phyloP scores from a whole-genome alignment of 2,329 filamentous ascomycete species.

The Tolypocladium cylindrosporum region DNA sequence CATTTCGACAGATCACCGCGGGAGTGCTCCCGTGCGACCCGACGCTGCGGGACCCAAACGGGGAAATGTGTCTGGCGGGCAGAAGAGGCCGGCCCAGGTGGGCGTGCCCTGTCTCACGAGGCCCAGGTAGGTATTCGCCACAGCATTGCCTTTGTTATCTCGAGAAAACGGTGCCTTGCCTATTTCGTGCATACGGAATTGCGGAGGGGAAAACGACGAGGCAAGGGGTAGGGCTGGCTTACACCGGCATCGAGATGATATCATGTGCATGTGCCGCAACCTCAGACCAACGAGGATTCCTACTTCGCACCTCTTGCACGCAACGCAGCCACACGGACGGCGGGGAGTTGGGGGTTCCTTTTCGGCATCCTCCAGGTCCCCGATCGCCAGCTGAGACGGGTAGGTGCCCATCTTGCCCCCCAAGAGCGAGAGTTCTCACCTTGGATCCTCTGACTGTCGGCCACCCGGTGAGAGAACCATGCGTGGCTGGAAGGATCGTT shows the following conservation, averaged over 20 bases:
- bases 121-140: not conserved
- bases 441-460: not conserved
- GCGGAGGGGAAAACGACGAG: not conserved
- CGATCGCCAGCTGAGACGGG: not conserved
- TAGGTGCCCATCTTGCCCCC: not conserved
- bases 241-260: not conserved
- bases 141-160: conserved; percentile 9
- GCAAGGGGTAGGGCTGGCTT: not conserved
- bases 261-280: not conserved
- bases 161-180: conserved; percentile 11
- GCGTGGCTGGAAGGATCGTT: not conserved
- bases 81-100: not conserved
- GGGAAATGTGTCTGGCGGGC: not conserved
- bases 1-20: not conserved
- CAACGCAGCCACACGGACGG: not conserved
- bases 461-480: not conserved
- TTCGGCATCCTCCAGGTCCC: not conserved
- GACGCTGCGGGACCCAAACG: not conserved
- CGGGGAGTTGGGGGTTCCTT: not conserved
- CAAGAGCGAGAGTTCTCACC: not conserved
- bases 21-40: not conserved
- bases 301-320: not conserved
- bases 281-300: not conserved
- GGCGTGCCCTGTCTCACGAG: not conserved
- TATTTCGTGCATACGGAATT: conserved; percentile 2